Base-by-base conservation (phyloP, 805 yeast species). In the Metschnikowia aberdeeniae region DNA sequence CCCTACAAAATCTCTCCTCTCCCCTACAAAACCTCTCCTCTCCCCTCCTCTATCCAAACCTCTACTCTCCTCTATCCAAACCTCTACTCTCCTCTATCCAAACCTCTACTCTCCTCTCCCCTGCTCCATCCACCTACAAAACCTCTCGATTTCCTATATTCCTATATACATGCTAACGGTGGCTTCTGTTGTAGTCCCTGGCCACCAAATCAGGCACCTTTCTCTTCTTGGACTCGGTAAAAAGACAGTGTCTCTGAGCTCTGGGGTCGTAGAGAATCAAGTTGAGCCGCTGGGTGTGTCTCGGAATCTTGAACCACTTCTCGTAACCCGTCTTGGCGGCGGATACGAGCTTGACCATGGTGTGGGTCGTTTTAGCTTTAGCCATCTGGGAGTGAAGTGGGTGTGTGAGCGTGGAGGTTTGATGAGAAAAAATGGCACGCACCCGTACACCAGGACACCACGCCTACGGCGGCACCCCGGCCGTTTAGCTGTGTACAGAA, bases 261-360 rank as follows among this genome's bases (percentile, higher is more conserved):
- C 69, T 53, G 28, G 64, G 62, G 46, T 60, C 62, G 50, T 57
- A 55, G 37, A 56, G 52, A 19, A 90, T 84, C 60, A 89, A 93
- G 39, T 80, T 81, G 51, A 92, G 82, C 46, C 80, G 73, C 40
- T 87, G 86, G 3, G 95, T 81, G 43, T 86, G 81, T 71, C 97
- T 83, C 40, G 89, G 93, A 38, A 90, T 79, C 42, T 81, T 73
- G 53, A 89, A 79, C 62, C 89, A 84, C 61, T 95, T 81, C 62
- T 81, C 81, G 66, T 76, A 87, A 1, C 98, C 98, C 1, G 98
- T 90, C 56, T 84, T 80, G 13, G 97, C 98, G 2, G 93, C 77
- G 1, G 98, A 92, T 2, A 90, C 72, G 51, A 92, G 77, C 65
- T 89, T 88, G 46, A 92, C 84, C 60, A 90, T 82, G 4, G 95